Base-by-base conservation (phyloP, 306 rosid genomes). In the Acmispon strigosus region DNA sequence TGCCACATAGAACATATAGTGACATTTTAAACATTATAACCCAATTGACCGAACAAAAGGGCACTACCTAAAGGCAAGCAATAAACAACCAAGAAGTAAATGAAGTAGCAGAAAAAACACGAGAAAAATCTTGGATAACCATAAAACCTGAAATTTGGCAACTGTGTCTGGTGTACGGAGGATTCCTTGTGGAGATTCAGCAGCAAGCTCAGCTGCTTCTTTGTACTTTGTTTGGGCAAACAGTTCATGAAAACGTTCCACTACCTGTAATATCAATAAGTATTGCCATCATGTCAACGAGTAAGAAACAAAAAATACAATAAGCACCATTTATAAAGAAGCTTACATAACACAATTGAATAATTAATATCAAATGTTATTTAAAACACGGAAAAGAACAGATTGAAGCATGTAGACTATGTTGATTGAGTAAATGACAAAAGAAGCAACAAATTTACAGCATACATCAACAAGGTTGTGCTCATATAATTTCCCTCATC, bases 151-250 rank as follows among this genome's bases (percentile, higher is more conserved):
- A 78, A 95, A 95, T 86, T 95, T 95, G 58, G 97, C 99, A 66
- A 95, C 97, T 14, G 99, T 95, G 74, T 95, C 99, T 0, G 99
- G 97, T 9, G 99, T 95, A 3, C 99, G 96, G 56, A 95, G 97
- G 75, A 95, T 85, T 76, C 99, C 99, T 78, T 91, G 99, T 1
- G 99, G 99, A 82, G 99, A 95, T 78, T 95, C 99, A 62, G 99
- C 99, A 20, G 99, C 99, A 81, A 95, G 91, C 81, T 95, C 99
- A 15, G 99, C 99, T 53, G 99, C 99, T 84, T 95, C 99, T 83
- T 95, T 95, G 83, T 95, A 95, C 78, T 95, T 95, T 1, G 97
- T 91, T 86, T 95, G 99, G 36, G 99, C 96, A 85, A 95, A 95
- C 29, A 95, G 83, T 76, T 95, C 99, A 83, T 95, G 99, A 72